Evolutionary conservation across 495 filamentous ascomycete genomes (phyloP), one percentile per base, ranked within the genome.

Genomic region (Xylaria acuta): DNA sequence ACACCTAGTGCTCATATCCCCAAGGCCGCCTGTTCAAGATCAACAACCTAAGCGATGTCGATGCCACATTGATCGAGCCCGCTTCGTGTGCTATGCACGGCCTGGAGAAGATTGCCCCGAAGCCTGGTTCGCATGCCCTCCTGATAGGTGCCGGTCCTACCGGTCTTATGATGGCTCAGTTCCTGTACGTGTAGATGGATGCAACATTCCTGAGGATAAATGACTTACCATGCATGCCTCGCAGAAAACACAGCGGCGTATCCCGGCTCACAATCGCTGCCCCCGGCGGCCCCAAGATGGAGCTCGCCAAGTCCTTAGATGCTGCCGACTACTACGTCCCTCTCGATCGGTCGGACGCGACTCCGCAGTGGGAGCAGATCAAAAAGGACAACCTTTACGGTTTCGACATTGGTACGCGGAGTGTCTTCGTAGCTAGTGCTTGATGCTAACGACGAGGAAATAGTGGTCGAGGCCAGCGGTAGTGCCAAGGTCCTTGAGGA

Each of bases 1-100:
- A 2, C n/a, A n/a, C n/a, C n/a, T 41, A 78, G 77, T 83, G 82
- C 64, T 80, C 80, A 36, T 84, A 83, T 75, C 80, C 84, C 72
- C 89, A 89, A 65, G 87, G 87, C 67, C 87, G 90, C 73, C 88
- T 92, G 20, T 92, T 92, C 83, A 88, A 89, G 81, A 88, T 93
- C 81, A 83, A 91, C 72, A 91, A 92, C 80, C 82, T 93, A 58
- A 88, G 85, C 60, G 89, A 92, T 72, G 83, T 92, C 60, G 90
- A 92, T 51, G 91, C 90, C n/a, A 92, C 90, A 25, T 84, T 93
- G 32, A 85, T 93, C 64, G 91, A 93, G 77, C 91, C 91, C 12
- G 90, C 90, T 14, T 91, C 91, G 6, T 92, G 90, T 74, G 90
- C 91, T 34, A 87, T 88, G 51, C 91, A 93, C 73, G 91, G 90